Percentiles rank a stretch among this genome's conserved stretches.
Conservation (phyloP, 192 early-diverging fungal species). For the Rhizophagus sp. region DNA sequence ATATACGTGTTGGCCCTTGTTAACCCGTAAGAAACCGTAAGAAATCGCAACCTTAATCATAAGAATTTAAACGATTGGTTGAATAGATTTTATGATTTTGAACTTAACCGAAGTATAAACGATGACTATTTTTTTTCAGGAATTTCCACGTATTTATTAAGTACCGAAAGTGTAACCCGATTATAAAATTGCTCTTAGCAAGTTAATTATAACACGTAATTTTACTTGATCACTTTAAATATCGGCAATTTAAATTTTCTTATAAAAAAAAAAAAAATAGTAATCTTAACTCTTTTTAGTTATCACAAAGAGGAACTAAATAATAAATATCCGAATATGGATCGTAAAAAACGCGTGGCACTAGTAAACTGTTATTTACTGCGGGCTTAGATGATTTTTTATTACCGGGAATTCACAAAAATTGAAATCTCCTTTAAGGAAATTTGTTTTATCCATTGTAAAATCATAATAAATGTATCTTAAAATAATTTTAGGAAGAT, state of each 20-base stretch:
- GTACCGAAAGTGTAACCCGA: neutral
- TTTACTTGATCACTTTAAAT: too few relatives aligned
- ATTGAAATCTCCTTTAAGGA: neutral
- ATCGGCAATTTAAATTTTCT: too few relatives aligned
- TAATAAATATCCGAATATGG: neutral
- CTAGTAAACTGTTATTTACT: neutral
- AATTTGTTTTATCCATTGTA: neutral
- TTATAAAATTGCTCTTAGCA: neutral
- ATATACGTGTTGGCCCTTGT: neutral
- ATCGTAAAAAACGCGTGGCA: neutral
- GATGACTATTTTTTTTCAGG: neutral
- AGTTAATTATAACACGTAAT: too few relatives aligned
- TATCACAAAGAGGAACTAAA: neutral
- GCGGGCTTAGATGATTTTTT: neutral
- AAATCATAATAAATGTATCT: too few relatives aligned
- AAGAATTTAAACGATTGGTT: neutral
- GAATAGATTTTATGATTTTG: neutral
- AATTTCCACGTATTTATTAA: neutral
- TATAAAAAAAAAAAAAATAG: too few relatives aligned
- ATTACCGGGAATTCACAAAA: neutral
- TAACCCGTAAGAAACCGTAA: neutral
- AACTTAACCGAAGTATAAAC: neutral
- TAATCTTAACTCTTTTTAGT: neutral
- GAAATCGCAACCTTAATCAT: too few relatives aligned
- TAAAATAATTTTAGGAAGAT: too few relatives aligned